Conservation (phyloP, 2,329 filamentous ascomycete genomes). For the Claviceps spartinae region DNA sequence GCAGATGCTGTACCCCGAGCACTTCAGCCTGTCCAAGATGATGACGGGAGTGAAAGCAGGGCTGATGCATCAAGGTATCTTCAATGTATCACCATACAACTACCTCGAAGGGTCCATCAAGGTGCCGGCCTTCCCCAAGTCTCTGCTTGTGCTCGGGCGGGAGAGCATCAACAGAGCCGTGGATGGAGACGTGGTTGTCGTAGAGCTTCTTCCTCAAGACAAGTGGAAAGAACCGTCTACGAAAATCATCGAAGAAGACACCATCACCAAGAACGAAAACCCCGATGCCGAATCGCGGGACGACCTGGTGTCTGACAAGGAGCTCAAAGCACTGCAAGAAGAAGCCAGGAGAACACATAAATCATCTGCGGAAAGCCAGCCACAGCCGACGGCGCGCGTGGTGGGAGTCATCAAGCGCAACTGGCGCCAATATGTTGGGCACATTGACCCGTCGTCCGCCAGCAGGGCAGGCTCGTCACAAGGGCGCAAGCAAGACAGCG, state of each 20-base stretch:
- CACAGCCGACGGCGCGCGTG: conserved; percentile 83
- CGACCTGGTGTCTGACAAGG: conserved; percentile 75
- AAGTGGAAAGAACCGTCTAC: conserved; percentile 96
- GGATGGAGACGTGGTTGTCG: conserved; percentile 82
- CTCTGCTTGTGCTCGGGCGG: conserved; percentile 74
- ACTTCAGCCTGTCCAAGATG: conserved; percentile 79
- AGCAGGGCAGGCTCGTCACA: conserved; percentile 58
- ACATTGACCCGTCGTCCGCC: conserved; percentile 79
- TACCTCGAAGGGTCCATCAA: conserved; percentile 90
- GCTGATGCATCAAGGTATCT: conserved; percentile 82
- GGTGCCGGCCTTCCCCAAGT: conserved; percentile 78
- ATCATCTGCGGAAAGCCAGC: conserved; percentile 57
- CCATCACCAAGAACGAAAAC: conserved; percentile 84
- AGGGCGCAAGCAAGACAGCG: conserved; percentile 75
- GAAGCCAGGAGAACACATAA: conserved; percentile 79
- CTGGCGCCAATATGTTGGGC: conserved; percentile 95
- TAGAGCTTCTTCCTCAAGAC: conserved; percentile 83
- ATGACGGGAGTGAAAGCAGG: conserved; percentile 86
- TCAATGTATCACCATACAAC: conserved; percentile 95
- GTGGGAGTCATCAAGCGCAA: conserved; percentile 90
- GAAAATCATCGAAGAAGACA: conserved; percentile 90
- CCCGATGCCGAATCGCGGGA: conserved; percentile 67
- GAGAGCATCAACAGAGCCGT: conserved; percentile 95
- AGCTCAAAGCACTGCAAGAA: conserved; percentile 76
- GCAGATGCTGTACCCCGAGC: conserved; percentile 75